These are phyloP conservation scores for Monosporascus sp. DNA, from an alignment of 2,329 filamentous ascomycete species.

Conservation along the genomic window DNA sequence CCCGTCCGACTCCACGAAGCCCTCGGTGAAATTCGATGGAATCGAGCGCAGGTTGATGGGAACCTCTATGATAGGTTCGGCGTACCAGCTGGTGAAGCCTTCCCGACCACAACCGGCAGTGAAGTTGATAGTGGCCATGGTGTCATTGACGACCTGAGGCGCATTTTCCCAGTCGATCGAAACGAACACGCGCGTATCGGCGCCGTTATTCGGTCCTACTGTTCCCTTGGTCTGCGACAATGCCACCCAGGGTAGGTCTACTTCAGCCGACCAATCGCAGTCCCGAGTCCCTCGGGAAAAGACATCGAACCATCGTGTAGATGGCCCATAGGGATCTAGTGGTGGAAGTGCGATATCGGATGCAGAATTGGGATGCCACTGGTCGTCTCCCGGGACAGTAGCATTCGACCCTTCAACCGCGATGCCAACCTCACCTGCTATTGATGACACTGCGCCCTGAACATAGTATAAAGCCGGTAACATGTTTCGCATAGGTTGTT, in stretches of 20 bases:
- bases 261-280: slow-evolving; percentile 48
- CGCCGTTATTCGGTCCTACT: slow-evolving; percentile 40
- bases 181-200: slow-evolving; percentile 48
- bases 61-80: slow-evolving; percentile 44
- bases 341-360: slow-evolving; percentile 49
- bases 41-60: slow-evolving; percentile 47
- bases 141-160: slow-evolving; percentile 28
- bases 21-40: slow-evolving; percentile 46
- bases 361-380: slow-evolving; percentile 51
- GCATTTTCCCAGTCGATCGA: slow-evolving; percentile 51
- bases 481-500: slow-evolving; percentile 68
- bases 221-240: slow-evolving; percentile 45
- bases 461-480: slow-evolving; percentile 58
- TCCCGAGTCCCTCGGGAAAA: slow-evolving; percentile 52
- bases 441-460: slow-evolving; percentile 49
- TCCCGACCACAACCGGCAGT: slow-evolving; percentile 28
- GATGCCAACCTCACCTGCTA: slow-evolving; percentile 60
- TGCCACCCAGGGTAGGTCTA: slow-evolving; percentile 44
- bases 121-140: slow-evolving; percentile 47
- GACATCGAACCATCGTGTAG: slow-evolving; percentile 57
- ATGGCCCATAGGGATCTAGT: slow-evolving; percentile 53
- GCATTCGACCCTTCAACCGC: slow-evolving; percentile 61
- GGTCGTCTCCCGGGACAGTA: slow-evolving; percentile 62
- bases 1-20: slow-evolving; percentile 60
- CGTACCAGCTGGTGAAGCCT: slow-evolving; percentile 25